Base-by-base conservation (phyloP, 176 grass and related monocot species). In the Rhipidocladum racemiflorum region DNA sequence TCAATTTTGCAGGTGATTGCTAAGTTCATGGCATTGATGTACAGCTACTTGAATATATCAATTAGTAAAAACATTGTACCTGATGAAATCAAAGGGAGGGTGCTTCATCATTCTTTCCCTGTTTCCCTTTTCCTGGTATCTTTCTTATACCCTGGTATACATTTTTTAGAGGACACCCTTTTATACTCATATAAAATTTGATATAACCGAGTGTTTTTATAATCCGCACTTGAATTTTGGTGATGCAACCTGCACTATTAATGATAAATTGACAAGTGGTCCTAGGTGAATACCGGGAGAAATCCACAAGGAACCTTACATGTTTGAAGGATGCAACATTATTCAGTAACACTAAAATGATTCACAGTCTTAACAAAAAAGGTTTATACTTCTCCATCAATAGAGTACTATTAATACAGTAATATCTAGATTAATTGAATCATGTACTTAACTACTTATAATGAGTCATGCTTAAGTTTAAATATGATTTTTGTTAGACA, bases 11-110 rank as follows among this genome's bases (percentile, higher is more conserved):
- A 99, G 97, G 97, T 95, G 50, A 95, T 99, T 89, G 93, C 97
- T 72, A 99, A 99, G 80, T 99, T 99, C 76, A 83, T 99, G 93
- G 83, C 93, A 42, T 85, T 99, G 91, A 96, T 99, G 93, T 99
- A 99, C 80, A 99, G 97, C 87, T 99, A 99, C 82, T 89, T 99
- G 77, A 99, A 99, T 79, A 99, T 99, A 65, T 99, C 97, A 84
- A 87, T 99, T 25, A 99, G 97, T 82, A 90, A 96, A 82, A 96
- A 96, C 77, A 95, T 90, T 80, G 97, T 99, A 36, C 97, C 97
- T 82, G 97, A 99, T 76, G 92, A 87, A 83, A 96, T 99, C 73
- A 99, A 99, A 90, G 93, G 96, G 66, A 80, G 97, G 65, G 97
- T 85, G 76, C 89, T 99, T 69, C 97, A 99, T 88, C 97, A 93